Evolutionary conservation across 106 monocot genomes (phyloP).

Genomic region (Alisma plantagoaquatica): DNA sequence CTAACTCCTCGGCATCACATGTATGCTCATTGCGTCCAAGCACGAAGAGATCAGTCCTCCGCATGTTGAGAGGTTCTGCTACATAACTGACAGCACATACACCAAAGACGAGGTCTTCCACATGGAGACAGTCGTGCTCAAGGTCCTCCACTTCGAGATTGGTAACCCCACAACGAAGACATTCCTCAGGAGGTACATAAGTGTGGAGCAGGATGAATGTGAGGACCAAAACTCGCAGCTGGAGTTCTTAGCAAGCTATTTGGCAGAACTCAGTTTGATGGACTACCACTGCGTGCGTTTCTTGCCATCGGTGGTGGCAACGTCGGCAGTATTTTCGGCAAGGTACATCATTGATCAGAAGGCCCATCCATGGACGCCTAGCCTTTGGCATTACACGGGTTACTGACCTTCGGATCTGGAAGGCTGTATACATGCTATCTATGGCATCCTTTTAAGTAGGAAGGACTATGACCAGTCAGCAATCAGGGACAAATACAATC

Average conservation of each 20-base stretch:
- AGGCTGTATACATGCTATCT: slow-evolving; percentile 33
- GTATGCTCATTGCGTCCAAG: slow-evolving; percentile 81
- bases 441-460: slow-evolving; percentile 36
- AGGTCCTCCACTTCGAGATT: slow-evolving; percentile 75
- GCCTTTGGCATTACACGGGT: slow-evolving; percentile 18
- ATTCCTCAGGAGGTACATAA: slow-evolving; percentile 69
- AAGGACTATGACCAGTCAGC: slow-evolving; percentile 22
- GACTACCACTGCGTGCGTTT: too few species aligned
- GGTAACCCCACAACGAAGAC: slow-evolving; percentile 71
- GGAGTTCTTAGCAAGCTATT: too few species aligned
- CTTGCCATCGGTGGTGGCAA: too few species aligned
- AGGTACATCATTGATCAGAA: too few species aligned
- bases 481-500: slow-evolving; percentile 55
- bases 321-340: too few species aligned
- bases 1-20: slow-evolving; percentile 74
- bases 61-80: slow-evolving; percentile 71
- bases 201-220: slow-evolving; percentile 3
- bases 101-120: slow-evolving; percentile 62
- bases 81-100: slow-evolving; percentile 80
- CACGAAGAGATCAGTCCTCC: slow-evolving; percentile 79
- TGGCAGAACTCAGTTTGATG: too few species aligned
- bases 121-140: slow-evolving; percentile 64
- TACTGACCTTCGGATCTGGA: slow-evolving; percentile 36
- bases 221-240: too few species aligned
- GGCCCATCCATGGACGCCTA: too few species aligned